Evolutionary conservation across 352 stramenopile species (phyloP).

Genomic region (Pythium folliculosum): DNA sequence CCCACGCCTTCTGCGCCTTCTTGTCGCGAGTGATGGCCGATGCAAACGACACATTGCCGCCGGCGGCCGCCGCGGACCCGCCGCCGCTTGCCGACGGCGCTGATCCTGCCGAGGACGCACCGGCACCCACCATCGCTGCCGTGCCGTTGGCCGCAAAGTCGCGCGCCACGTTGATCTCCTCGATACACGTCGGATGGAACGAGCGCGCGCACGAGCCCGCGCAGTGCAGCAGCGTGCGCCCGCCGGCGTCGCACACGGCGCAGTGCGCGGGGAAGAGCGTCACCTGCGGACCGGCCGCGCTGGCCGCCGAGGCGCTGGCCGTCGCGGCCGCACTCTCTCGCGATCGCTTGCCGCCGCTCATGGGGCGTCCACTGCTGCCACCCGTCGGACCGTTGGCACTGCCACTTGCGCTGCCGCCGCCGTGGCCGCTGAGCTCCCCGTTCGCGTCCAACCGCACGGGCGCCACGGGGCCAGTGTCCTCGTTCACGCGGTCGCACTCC

Average conservation of each 20-base stretch:
- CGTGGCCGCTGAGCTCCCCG: neutral
- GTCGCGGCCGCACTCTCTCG: slow-evolving; percentile 24
- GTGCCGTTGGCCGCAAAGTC: slow-evolving; percentile 11
- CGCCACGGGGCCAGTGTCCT: slow-evolving; percentile 18
- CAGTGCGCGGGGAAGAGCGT: slow-evolving; percentile 60
- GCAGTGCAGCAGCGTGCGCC: slow-evolving; percentile 59
- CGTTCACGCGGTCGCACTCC: slow-evolving; percentile 74
- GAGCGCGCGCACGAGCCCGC: slow-evolving; percentile 52
- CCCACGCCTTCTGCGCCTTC: slow-evolving; percentile 48
- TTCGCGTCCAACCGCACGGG: slow-evolving; percentile 15
- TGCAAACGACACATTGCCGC: slow-evolving; percentile 16
- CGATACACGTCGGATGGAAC: slow-evolving; percentile 66
- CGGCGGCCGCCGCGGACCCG: neutral
- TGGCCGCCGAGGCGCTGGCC: slow-evolving; percentile 4
- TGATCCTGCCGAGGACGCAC: slow-evolving; percentile 12
- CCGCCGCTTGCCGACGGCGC: neutral
- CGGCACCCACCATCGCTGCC: neutral
- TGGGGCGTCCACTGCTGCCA: neutral
- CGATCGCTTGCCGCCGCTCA: slow-evolving; percentile 35
- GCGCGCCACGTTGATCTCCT: slow-evolving; percentile 39
- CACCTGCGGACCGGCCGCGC: slow-evolving; percentile 19
- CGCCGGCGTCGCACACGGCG: slow-evolving; percentile 54
- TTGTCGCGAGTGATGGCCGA: slow-evolving; percentile 31
- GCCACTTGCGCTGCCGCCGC: neutral
- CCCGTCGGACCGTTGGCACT: neutral